A percentile compares a stretch with the other conserved stretches of the same genome.
Conservation (phyloP, 345 rosid genomes). For the Mangifera indica region DNA sequence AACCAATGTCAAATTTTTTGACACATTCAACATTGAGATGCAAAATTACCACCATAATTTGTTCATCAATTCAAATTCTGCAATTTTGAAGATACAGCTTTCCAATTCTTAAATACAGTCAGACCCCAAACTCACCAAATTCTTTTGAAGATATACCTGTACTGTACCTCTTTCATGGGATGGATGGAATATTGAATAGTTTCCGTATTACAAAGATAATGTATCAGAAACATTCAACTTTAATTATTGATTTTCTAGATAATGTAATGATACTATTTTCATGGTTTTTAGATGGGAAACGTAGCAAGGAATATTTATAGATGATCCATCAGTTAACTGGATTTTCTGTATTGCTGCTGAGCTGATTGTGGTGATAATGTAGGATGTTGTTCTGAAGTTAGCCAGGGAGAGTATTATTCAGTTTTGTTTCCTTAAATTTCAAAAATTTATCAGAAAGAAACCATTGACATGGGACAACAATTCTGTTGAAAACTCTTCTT, state of each 20-base stretch:
- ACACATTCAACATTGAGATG: background rate
- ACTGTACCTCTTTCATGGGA: constrained; percentile 3
- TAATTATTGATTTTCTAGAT: background rate
- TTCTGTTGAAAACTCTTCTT: no score
- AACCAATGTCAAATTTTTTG: background rate
- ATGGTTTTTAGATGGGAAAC: background rate
- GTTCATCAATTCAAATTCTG: background rate
- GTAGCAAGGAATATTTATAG: background rate
- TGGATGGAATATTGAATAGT: background rate
- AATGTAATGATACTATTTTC: background rate
- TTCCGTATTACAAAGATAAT: background rate
- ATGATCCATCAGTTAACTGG: background rate
- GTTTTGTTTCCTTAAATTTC: background rate
- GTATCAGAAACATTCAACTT: background rate
- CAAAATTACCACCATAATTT: background rate
- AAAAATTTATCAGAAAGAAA: background rate
- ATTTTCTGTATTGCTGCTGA: background rate
- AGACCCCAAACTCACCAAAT: background rate
- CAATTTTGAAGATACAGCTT: background rate
- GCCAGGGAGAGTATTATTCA: background rate
- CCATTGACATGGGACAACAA: no score
- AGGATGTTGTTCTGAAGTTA: background rate
- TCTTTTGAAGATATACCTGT: background rate
- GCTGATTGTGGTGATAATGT: background rate
- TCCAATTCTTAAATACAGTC: background rate